Evolutionary conservation across 306 rosid species (phyloP).

Genomic region (Luffa aegyptiaca): DNA sequence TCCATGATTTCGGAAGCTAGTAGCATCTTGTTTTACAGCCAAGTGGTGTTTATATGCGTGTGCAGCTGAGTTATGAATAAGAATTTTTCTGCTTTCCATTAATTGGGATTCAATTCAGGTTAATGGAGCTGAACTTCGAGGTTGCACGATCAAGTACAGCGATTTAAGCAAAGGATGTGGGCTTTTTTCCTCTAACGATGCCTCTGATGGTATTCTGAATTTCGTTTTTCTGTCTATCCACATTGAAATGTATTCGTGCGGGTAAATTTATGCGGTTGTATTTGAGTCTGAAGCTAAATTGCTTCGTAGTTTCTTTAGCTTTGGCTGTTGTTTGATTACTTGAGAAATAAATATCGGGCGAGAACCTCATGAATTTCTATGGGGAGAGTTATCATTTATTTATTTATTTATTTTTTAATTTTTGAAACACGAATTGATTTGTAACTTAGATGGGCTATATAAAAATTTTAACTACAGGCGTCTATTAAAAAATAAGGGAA

Average conservation of each 20-base stretch:
- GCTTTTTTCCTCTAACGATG: slow-evolving; percentile 42
- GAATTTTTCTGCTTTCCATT: slow-evolving; percentile 12
- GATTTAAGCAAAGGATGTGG: slow-evolving; percentile 84
- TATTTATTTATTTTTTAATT: not conserved
- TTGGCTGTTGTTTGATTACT: not conserved
- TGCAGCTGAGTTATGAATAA: not conserved
- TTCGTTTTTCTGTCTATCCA: not conserved
- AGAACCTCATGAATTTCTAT: not conserved
- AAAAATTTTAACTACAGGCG: not conserved
- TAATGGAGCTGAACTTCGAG: slow-evolving; percentile 63
- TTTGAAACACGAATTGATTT: not conserved
- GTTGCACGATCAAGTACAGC: slow-evolving; percentile 61
- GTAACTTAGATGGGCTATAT: not conserved
- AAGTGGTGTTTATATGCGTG: not conserved
- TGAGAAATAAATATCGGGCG: not conserved
- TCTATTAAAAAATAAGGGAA: not conserved
- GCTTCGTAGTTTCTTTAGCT: not conserved
- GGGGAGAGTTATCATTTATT: not conserved
- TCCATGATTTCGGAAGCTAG: not conserved
- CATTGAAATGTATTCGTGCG: not conserved
- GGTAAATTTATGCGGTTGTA: not conserved
- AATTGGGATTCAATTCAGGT: slow-evolving; percentile 33
- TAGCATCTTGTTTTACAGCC: not conserved
- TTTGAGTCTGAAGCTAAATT: not conserved
- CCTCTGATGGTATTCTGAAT: slow-evolving; percentile 54